Evolutionary conservation across 306 rosid species (phyloP).

Genomic region (Vigna reflexopilosa): DNA sequence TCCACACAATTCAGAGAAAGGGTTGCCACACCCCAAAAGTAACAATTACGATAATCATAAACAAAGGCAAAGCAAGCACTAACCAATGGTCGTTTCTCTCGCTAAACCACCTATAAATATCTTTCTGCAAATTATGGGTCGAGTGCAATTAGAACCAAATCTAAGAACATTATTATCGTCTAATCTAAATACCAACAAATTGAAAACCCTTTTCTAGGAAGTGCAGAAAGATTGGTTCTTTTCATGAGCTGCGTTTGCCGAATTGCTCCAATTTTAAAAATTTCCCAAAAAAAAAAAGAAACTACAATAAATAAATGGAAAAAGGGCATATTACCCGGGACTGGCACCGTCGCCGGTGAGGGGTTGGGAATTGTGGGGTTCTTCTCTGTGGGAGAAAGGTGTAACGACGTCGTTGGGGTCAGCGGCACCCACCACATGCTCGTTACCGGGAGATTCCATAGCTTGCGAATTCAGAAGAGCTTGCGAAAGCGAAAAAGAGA

Average conservation of each 20-base stretch:
- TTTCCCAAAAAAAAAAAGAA: constrained; percentile 37
- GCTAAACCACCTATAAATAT: constrained; percentile 98
- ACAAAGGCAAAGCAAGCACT: constrained; percentile 50
- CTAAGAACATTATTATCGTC: constrained; percentile 46
- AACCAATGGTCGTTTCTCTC: constrained; percentile 91
- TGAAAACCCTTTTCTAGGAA: background rate
- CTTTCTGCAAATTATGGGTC: constrained; percentile 77
- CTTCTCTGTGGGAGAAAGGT: constrained; percentile 65
- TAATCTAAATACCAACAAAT: background rate
- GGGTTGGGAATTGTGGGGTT: constrained; percentile 73
- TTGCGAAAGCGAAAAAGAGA: constrained; percentile 1
- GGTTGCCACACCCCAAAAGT: constrained; percentile 35
- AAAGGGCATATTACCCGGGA: constrained; percentile 68
- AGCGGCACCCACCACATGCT: constrained; percentile 52
- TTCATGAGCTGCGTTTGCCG: background rate
- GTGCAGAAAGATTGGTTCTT: background rate
- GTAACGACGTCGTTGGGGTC: constrained; percentile 62
- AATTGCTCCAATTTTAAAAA: constrained; percentile 2
- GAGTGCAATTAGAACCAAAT: constrained; percentile 46
- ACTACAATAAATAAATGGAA: background rate
- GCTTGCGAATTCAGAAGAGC: constrained; percentile 27
- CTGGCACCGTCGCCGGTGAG: constrained; percentile 94
- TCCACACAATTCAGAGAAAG: constrained; percentile 17
- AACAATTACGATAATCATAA: constrained; percentile 10
- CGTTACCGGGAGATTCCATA: constrained; percentile 74